A percentile compares a stretch with the other conserved stretches of the same genome.
phyloP scores from a whole-genome alignment of 805 yeast species.

The Ogataea philodendri region DNA sequence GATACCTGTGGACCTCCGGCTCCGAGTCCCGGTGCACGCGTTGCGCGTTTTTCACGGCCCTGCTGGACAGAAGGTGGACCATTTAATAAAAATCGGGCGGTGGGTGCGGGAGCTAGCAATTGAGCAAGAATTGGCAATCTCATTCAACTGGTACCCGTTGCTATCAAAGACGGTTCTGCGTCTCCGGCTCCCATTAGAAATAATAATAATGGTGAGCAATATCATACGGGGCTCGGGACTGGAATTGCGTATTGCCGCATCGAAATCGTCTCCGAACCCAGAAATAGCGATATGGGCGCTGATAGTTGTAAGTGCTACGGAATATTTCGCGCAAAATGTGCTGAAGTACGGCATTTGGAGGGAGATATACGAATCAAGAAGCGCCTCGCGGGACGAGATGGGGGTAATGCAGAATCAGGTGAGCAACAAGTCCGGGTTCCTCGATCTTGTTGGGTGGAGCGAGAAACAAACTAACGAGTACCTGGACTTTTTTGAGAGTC shows the following conservation, averaged over 20 bases:
- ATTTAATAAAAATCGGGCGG: constrained; percentile 10
- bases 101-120: constrained; percentile 9
- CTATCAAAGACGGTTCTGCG: constrained; percentile 42
- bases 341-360: constrained; percentile 32
- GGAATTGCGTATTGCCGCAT: constrained; percentile 10
- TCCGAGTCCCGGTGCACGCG: constrained; percentile 17
- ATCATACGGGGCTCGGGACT: constrained; percentile 24
- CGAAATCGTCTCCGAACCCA: constrained; percentile 26
- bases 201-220: constrained; percentile 38
- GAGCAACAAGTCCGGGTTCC: constrained; percentile 28
- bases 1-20: constrained; percentile 23
- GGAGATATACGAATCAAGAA: constrained; percentile 10
- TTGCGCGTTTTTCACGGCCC: constrained; percentile 18
- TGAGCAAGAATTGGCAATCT: constrained; percentile 5
- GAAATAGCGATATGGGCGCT: constrained; percentile 38
- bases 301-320: constrained; percentile 33
- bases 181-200: constrained; percentile 48
- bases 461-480: constrained; percentile 45
- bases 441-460: constrained; percentile 47
- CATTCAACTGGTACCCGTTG: constrained; percentile 38
- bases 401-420: constrained; percentile 17
- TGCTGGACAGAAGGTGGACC: constrained; percentile 15
- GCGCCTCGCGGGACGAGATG: constrained; percentile 10
- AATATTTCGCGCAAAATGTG: constrained; percentile 31
- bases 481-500: constrained; percentile 47